These are phyloP conservation scores for Sporisorium graminicola DNA, from an alignment of 1,284 basidiomycete genomes.

Conservation along the genomic window DNA sequence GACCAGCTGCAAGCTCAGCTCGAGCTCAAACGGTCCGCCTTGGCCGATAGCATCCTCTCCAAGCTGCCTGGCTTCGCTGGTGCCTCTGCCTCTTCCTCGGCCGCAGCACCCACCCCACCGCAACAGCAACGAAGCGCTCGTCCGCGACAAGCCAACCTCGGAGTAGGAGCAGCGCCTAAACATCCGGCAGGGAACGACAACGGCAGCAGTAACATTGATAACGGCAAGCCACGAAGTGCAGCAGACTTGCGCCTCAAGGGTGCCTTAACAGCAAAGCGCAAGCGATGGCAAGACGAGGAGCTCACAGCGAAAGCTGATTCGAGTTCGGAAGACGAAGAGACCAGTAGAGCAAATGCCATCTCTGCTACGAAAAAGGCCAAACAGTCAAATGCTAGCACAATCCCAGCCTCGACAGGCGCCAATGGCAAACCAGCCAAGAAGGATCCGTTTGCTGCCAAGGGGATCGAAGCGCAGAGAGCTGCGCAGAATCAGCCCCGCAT, in stretches of 20 bases:
- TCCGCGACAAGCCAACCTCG: conserved; percentile 55
- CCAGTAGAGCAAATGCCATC: conserved; percentile 28
- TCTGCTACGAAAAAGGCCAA: conserved; percentile 31
- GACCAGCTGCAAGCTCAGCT: conserved; percentile 62
- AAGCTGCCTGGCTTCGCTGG: conserved; percentile 38
- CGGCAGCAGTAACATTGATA: not conserved
- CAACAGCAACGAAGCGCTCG: conserved; percentile 7
- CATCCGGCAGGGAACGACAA: not conserved
- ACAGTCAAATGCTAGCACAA: not conserved
- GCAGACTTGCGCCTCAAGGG: conserved; percentile 54
- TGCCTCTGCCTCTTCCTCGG: conserved; percentile 13
- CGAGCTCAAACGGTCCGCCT: conserved; percentile 55
- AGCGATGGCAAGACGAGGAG: conserved; percentile 31
- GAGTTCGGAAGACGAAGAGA: conserved; percentile 41
- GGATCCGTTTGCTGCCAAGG: conserved; percentile 43
- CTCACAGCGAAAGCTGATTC: conserved; percentile 4
- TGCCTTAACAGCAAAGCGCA: conserved; percentile 49
- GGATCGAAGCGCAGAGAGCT: conserved; percentile 35
- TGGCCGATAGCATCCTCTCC: conserved; percentile 61
- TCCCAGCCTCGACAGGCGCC: not conserved
- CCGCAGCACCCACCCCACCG: not conserved
- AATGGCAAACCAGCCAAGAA: conserved; percentile 31
- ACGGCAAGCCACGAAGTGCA: conserved; percentile 26
- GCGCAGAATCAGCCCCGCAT: conserved; percentile 37
- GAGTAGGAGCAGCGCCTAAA: conserved; percentile 55